These are phyloP conservation scores for Henckelia pumila DNA, from an alignment of 257 asterid genomes.

Conservation along the genomic window DNA sequence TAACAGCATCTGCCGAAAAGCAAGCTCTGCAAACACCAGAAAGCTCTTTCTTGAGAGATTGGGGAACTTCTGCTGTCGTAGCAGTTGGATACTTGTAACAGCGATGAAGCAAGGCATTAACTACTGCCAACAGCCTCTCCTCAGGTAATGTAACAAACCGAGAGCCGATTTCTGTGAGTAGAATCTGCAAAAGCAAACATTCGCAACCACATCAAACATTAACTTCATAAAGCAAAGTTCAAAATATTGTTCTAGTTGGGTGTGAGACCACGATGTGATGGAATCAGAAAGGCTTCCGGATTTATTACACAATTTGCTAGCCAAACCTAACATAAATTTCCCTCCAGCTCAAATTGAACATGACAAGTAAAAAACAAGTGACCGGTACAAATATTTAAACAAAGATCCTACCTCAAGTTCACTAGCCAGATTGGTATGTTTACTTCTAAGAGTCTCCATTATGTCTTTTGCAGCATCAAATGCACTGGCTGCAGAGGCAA, in stretches of 20 bases:
- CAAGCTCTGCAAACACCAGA: conserved; percentile 99
- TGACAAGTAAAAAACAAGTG: conserved; percentile 8
- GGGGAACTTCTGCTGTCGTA: conserved; percentile 99
- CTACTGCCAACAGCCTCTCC: conserved; percentile 97
- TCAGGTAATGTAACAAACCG: conserved; percentile 95
- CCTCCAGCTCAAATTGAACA: conserved; percentile 15
- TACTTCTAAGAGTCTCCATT: conserved; percentile 96
- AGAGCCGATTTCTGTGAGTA: conserved; percentile 96
- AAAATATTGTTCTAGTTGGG: conserved; percentile 16
- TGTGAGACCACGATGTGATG: conserved; percentile 13
- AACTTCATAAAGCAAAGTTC: conserved; percentile 10
- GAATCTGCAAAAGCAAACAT: conserved; percentile 47
- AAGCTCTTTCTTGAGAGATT: conserved; percentile 93
- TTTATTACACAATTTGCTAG: conserved; percentile 7
- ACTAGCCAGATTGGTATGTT: conserved; percentile 91
- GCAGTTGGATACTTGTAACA: conserved; percentile 99
- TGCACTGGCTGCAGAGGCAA: conserved; percentile 92
- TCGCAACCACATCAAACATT: conserved; percentile 10
- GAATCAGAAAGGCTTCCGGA: conserved; percentile 2
- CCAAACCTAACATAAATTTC: conserved; percentile 1
- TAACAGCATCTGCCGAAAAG: conserved; percentile 98
- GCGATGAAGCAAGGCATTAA: conserved; percentile 96
- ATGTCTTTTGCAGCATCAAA: conserved; percentile 98
- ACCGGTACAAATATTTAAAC: conserved; percentile 15
- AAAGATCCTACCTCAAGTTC: conserved; percentile 76